Evolutionary conservation across 345 rosid genomes (phyloP).

Genomic region (Eucalyptus pumila): DNA sequence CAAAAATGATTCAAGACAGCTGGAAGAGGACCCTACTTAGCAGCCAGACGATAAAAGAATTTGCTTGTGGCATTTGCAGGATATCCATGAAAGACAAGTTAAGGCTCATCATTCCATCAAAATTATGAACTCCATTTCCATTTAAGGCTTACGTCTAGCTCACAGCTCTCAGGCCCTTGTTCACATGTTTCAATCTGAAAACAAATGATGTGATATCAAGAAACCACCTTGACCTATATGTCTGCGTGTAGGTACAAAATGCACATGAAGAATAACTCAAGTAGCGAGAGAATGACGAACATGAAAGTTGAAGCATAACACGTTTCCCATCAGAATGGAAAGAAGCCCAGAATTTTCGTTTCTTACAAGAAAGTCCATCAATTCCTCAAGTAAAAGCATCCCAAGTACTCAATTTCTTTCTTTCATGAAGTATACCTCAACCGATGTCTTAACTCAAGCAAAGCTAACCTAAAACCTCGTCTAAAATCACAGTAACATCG

Average conservation of each 20-base stretch:
- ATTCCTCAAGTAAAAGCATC: background rate
- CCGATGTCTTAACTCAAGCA: background rate
- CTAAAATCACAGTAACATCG: background rate
- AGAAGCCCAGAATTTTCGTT: background rate
- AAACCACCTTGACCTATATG: background rate
- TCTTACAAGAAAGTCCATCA: background rate
- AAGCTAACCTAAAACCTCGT: background rate
- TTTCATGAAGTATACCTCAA: background rate
- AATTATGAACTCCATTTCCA: background rate
- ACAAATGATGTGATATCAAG: background rate
- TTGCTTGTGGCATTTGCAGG: background rate
- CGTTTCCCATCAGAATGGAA: background rate
- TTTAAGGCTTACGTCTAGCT: background rate
- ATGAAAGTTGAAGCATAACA: background rate
- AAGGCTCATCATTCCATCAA: background rate
- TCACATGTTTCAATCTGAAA: background rate
- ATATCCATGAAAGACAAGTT: background rate
- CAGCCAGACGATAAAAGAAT: background rate
- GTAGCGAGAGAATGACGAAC: background rate
- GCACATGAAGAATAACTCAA: background rate
- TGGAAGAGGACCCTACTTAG: background rate
- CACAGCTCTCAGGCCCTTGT: background rate
- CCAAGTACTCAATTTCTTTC: background rate
- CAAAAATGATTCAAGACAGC: slow-evolving; percentile 13
- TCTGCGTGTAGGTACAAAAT: background rate